Conservation (phyloP, 2,329 filamentous ascomycete species). For the Sporothrix brunneoviolacea region DNA sequence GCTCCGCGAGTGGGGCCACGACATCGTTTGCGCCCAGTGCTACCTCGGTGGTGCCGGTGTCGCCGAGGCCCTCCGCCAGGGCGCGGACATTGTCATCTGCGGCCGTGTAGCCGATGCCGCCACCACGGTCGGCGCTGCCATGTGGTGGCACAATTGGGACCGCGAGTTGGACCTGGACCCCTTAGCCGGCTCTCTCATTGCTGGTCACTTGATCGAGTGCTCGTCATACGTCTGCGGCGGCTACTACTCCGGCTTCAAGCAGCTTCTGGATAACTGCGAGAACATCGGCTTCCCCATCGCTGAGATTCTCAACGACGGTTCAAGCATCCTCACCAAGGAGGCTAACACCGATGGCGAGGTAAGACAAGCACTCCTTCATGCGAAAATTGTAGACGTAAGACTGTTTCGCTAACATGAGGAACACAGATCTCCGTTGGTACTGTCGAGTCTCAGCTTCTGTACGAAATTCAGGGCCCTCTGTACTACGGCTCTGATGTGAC, state of each 20-base stretch:
- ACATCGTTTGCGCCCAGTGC: constrained; percentile 15
- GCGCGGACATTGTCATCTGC: constrained; percentile 33
- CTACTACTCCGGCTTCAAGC: constrained; percentile 41
- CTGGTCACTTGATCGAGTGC: constrained; percentile 39
- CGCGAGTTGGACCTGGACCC: constrained; percentile 36
- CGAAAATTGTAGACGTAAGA: too few species aligned
- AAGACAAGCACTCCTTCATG: too few species aligned
- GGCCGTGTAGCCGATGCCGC: constrained; percentile 34
- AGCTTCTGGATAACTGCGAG: constrained; percentile 34
- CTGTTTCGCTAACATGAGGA: too few species aligned
- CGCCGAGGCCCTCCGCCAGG: constrained; percentile 26
- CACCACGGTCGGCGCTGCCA: constrained; percentile 40
- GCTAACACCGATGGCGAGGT: constrained; percentile 20
- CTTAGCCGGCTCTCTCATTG: constrained; percentile 36
- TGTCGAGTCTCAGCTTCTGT: constrained; percentile 26
- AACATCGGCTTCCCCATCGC: constrained; percentile 43
- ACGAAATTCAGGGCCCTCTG: constrained; percentile 32
- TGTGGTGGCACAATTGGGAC: constrained; percentile 42
- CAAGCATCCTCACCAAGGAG: constrained; percentile 23
- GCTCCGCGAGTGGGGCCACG: constrained; percentile 16
- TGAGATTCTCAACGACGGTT: constrained; percentile 39
- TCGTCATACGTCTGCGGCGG: constrained; percentile 39
- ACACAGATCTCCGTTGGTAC: constrained; percentile 16
- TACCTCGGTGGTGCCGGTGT: constrained; percentile 39
- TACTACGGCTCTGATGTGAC: constrained; percentile 30